Percentiles rank a stretch among this genome's conserved stretches.
These are phyloP conservation scores for Starmerella powellii DNA, from an alignment of 805 yeast genomes.

Conservation along the genomic window DNA sequence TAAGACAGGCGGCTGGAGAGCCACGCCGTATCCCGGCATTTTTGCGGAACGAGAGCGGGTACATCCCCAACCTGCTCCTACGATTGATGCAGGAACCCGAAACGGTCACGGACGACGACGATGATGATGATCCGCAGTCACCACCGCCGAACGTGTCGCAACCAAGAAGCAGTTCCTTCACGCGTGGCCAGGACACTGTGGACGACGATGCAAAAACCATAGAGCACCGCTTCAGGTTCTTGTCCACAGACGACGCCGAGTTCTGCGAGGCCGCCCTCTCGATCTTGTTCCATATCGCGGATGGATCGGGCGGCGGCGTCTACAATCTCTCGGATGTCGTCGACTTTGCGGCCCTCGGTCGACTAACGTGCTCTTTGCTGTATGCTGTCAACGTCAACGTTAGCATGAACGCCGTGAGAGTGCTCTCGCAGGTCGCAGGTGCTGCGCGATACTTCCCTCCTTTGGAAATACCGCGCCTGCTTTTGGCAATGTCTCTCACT, in stretches of 20 bases:
- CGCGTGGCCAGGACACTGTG: no score
- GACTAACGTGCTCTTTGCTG: neutral
- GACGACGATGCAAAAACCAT: neutral
- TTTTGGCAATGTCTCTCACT: neutral
- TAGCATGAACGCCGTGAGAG: conserved; percentile 1
- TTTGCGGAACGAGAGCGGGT: no score
- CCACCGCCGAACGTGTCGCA: no score
- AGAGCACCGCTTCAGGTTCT: neutral
- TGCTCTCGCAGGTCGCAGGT: conserved; percentile 1
- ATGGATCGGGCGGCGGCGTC: neutral
- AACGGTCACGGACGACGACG: no score
- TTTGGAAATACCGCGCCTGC: neutral
- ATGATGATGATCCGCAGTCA: no score
- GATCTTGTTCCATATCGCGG: conserved; percentile 1
- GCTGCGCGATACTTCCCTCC: conserved; percentile 4
- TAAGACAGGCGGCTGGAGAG: no score
- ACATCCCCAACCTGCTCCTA: no score
- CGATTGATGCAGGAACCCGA: no score
- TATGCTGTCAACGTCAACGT: neutral
- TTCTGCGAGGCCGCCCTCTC: neutral
- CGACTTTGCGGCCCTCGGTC: neutral
- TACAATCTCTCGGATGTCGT: neutral
- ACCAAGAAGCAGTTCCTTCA: no score
- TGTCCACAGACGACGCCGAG: neutral
- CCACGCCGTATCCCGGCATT: no score